Percentiles rank a stretch among this genome's conserved stretches.
These are phyloP conservation scores for Russula sp. DNA, from an alignment of 768 basidiomycete genomes.

Conservation along the genomic window DNA sequence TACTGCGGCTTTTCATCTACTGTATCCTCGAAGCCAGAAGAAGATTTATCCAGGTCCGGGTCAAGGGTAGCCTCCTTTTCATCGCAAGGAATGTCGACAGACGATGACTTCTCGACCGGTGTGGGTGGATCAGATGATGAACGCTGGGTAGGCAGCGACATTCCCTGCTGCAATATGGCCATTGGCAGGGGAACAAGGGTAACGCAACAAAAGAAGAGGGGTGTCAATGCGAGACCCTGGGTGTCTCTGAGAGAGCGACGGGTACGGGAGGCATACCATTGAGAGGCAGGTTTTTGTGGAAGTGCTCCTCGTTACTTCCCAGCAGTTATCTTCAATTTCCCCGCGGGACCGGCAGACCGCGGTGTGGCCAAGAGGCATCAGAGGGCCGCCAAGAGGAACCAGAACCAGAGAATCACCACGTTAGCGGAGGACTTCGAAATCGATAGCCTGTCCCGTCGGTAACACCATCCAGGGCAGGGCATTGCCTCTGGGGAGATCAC, in stretches of 20 bases:
- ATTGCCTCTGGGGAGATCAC: too few relatives aligned
- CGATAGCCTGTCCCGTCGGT: too few relatives aligned
- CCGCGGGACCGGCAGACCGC: background rate
- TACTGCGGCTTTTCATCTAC: conserved; percentile 7
- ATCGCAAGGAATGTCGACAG: background rate
- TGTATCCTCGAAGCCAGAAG: background rate
- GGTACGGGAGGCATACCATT: background rate
- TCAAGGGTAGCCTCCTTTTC: conserved; percentile 6
- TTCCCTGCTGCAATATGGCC: background rate
- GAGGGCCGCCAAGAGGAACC: background rate
- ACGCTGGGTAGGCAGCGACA: background rate
- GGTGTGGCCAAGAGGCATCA: background rate
- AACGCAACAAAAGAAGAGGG: background rate
- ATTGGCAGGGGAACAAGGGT: background rate
- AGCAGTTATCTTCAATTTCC: background rate
- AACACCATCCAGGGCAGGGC: too few relatives aligned
- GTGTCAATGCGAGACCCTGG: background rate
- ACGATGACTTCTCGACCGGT: conserved; percentile 8
- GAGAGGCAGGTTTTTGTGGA: background rate
- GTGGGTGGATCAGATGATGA: background rate
- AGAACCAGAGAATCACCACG: too few relatives aligned
- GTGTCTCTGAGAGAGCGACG: background rate
- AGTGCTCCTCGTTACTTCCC: background rate
- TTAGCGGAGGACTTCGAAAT: background rate
- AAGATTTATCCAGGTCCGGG: background rate